Percentiles rank a stretch among this genome's conserved stretches.
These are phyloP conservation scores for Cyclocybe aegerita DNA, from an alignment of 768 basidiomycete genomes.

Conservation along the genomic window DNA sequence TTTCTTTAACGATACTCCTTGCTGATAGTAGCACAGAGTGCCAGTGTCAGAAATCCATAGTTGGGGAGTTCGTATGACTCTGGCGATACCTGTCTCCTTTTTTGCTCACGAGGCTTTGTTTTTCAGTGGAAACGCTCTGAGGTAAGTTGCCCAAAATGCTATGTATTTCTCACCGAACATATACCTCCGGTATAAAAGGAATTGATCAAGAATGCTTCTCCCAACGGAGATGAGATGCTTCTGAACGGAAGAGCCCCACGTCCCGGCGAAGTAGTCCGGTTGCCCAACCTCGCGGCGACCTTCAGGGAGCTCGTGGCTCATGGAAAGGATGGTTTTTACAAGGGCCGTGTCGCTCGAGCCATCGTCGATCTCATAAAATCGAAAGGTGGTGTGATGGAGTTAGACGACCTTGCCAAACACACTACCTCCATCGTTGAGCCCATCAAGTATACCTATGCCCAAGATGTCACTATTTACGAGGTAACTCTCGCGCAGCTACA, in stretches of 20 bases:
- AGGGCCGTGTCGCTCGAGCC: conserved; percentile 84
- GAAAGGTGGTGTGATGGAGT: conserved; percentile 90
- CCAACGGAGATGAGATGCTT: conserved; percentile 85
- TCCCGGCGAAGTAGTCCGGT: conserved; percentile 80
- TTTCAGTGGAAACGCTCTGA: conserved; percentile 60
- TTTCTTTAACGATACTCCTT: not conserved
- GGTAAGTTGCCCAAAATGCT: conserved; percentile 21
- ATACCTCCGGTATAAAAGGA: conserved; percentile 31
- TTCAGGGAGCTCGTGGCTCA: conserved; percentile 78
- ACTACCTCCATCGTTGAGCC: conserved; percentile 80
- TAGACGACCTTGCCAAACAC: conserved; percentile 90
- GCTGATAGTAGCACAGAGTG: conserved; percentile 42
- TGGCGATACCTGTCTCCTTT: not conserved
- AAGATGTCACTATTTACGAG: conserved; percentile 90
- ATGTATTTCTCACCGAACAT: not conserved
- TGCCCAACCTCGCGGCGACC: conserved; percentile 81
- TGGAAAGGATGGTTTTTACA: conserved; percentile 94
- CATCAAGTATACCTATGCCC: conserved; percentile 85
- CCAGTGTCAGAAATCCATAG: conserved; percentile 87
- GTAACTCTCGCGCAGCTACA: conserved; percentile 35
- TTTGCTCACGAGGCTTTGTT: not conserved
- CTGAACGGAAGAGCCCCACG: conserved; percentile 80
- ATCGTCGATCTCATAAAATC: conserved; percentile 84
- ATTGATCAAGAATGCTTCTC: conserved; percentile 80
- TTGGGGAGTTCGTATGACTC: conserved; percentile 37